Evolutionary conservation across 1,139 yeast genomes (phyloP).

Genomic region (Kurtzmaniella natalensis): DNA sequence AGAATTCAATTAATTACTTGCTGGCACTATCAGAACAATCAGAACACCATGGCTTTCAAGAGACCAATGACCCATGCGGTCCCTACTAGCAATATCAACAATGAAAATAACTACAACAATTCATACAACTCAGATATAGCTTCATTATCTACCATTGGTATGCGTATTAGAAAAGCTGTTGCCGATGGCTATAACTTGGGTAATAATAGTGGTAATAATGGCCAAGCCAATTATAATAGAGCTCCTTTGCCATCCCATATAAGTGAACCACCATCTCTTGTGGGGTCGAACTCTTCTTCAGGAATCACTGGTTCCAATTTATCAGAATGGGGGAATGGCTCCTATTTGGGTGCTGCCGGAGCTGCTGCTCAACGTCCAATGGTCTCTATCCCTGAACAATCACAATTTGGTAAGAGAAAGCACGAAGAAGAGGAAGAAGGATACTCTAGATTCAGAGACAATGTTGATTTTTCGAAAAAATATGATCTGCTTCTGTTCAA

Average conservation of each 20-base stretch:
- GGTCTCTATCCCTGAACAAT: slow-evolving; percentile 3
- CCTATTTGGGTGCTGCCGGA: slow-evolving; percentile 21
- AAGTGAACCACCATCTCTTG: slow-evolving; percentile 36
- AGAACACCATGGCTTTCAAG: slow-evolving; percentile 13
- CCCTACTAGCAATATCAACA: slow-evolving; percentile 9
- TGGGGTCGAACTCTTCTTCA: slow-evolving; percentile 38
- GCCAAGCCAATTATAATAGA: slow-evolving; percentile 23
- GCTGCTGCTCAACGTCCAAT: slow-evolving; percentile 15
- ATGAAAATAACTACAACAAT: no score
- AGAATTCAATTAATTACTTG: no score
- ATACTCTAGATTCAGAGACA: slow-evolving; percentile 6
- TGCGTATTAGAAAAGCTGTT: slow-evolving; percentile 67
- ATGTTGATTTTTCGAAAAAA: slow-evolving; percentile 8
- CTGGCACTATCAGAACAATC: no score
- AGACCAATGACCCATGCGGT: slow-evolving; percentile 17
- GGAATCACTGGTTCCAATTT: slow-evolving; percentile 40
- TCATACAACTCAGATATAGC: slow-evolving; percentile 18
- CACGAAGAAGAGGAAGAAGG: slow-evolving; percentile 28
- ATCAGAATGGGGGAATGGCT: slow-evolving; percentile 42
- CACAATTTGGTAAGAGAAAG: slow-evolving; percentile 42
- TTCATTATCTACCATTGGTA: slow-evolving; percentile 53
- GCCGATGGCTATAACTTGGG: slow-evolving; percentile 53
- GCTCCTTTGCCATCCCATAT: slow-evolving; percentile 50
- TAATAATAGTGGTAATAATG: slow-evolving; percentile 5
- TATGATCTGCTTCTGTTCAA: slow-evolving; percentile 10